Evolutionary conservation across 306 rosid species (phyloP).

Genomic region (Gastrolobium bilobum): DNA sequence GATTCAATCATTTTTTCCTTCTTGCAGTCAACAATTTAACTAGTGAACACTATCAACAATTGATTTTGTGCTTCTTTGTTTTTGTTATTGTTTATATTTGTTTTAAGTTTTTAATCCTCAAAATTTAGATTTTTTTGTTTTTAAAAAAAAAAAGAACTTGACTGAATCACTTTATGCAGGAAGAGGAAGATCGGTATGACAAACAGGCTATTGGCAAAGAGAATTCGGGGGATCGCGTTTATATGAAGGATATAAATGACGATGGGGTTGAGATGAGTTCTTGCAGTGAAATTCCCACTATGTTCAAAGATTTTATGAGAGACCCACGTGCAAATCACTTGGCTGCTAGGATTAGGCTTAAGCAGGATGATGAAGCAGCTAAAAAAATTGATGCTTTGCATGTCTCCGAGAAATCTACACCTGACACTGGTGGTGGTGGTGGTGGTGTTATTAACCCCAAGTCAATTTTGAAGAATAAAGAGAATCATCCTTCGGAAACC

Average conservation of each 20-base stretch:
- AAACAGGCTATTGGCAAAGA: constrained; percentile 84
- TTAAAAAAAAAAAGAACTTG: not conserved
- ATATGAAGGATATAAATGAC: constrained; percentile 72
- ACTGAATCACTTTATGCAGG: constrained; percentile 62
- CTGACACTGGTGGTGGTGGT: constrained; percentile 32
- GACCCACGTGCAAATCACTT: constrained; percentile 91
- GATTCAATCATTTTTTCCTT: too few relatives aligned
- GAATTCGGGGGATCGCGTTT: constrained; percentile 67
- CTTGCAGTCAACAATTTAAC: not conserved
- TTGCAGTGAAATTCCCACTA: constrained; percentile 61
- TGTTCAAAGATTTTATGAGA: constrained; percentile 57
- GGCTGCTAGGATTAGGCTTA: constrained; percentile 80
- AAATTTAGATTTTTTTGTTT: constrained; percentile 15
- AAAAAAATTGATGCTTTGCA: constrained; percentile 59
- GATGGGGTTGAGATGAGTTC: constrained; percentile 74
- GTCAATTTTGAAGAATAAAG: constrained; percentile 92
- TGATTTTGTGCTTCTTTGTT: constrained; percentile 27
- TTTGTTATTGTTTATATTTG: not conserved
- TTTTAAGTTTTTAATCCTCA: constrained; percentile 3
- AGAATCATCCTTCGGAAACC: constrained; percentile 52
- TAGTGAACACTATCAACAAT: not conserved
- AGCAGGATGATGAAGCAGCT: constrained; percentile 77
- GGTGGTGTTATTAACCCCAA: constrained; percentile 57
- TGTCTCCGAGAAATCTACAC: constrained; percentile 61
- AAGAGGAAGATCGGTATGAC: constrained; percentile 90